Conservation (phyloP, 345 rosid genomes). For the Trapa bicornis region DNA sequence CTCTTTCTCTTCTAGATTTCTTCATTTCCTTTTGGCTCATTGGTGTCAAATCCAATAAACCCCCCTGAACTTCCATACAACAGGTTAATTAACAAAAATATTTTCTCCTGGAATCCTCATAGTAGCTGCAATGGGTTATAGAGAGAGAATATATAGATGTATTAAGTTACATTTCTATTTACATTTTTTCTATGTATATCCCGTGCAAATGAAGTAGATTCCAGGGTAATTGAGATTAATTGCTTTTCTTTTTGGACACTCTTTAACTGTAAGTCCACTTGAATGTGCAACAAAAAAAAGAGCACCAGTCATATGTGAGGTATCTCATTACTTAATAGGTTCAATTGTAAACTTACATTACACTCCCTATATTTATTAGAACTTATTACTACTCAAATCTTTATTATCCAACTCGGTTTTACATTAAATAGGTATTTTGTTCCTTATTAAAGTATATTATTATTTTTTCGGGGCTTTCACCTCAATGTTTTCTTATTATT, state of each 20-base stretch:
- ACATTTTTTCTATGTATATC: background rate
- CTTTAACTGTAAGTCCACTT: background rate
- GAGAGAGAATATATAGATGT: background rate
- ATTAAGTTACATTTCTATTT: too few relatives aligned
- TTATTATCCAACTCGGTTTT: too few relatives aligned
- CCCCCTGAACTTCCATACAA: conserved; percentile 62
- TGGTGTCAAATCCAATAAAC: conserved; percentile 65
- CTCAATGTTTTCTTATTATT: too few relatives aligned
- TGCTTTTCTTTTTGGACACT: background rate
- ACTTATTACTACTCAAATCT: too few relatives aligned
- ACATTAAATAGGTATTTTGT: too few relatives aligned
- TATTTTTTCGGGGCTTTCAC: too few relatives aligned
- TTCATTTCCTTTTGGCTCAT: conserved; percentile 44
- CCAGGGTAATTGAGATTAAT: background rate
- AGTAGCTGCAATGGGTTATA: conserved; percentile 81
- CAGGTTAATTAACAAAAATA: conserved; percentile 72
- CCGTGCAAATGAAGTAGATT: background rate
- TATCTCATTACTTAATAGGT: too few relatives aligned
- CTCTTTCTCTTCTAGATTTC: too few relatives aligned
- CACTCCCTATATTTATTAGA: too few relatives aligned
- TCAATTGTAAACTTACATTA: too few relatives aligned
- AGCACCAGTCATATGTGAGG: too few relatives aligned
- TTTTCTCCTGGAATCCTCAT: conserved; percentile 70
- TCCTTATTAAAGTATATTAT: too few relatives aligned
- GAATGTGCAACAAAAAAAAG: background rate